Evolutionary conservation across 1,284 basidiomycete species (phyloP).

Genomic region (Austroboletus rostrupii): DNA sequence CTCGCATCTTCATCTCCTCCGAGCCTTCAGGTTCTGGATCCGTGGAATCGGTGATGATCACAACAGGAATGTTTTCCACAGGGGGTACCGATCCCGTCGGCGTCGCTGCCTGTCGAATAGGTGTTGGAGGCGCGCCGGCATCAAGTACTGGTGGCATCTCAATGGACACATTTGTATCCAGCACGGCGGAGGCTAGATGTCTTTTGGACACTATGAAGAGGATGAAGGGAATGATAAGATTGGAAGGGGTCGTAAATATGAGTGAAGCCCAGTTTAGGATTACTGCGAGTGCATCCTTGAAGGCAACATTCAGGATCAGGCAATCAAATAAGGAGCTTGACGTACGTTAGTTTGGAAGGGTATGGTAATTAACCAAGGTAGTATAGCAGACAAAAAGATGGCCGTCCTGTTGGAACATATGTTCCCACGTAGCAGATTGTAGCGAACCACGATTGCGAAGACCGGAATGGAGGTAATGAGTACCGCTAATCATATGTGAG

Average conservation of each 20-base stretch:
- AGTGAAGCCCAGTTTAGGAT: slow-evolving; percentile 28
- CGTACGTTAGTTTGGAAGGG: slow-evolving; percentile 26
- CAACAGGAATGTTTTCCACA: slow-evolving; percentile 17
- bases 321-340: not conserved
- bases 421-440: slow-evolving; percentile 25
- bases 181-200: slow-evolving; percentile 17
- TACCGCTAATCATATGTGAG: slow-evolving; percentile 14
- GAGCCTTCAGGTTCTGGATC: not conserved
- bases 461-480: slow-evolving; percentile 26
- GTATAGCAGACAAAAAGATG: slow-evolving; percentile 23
- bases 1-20: slow-evolving; percentile 7
- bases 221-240: slow-evolving; percentile 23
- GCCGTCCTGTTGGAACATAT: slow-evolving; percentile 23
- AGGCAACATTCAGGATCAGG: not conserved
- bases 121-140: not conserved
- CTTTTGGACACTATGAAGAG: slow-evolving; percentile 21
- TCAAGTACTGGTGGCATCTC: not conserved
- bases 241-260: slow-evolving; percentile 21
- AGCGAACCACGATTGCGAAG: slow-evolving; percentile 22
- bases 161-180: slow-evolving; percentile 12
- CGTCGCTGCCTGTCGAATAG: not conserved
- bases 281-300: slow-evolving; percentile 10
- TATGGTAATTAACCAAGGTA: slow-evolving; percentile 23
- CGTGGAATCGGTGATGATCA: slow-evolving; percentile 17
- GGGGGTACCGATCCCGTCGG: not conserved